These are phyloP conservation scores for Tricholoma flavovirens DNA, from an alignment of 768 basidiomycete genomes.

Conservation along the genomic window DNA sequence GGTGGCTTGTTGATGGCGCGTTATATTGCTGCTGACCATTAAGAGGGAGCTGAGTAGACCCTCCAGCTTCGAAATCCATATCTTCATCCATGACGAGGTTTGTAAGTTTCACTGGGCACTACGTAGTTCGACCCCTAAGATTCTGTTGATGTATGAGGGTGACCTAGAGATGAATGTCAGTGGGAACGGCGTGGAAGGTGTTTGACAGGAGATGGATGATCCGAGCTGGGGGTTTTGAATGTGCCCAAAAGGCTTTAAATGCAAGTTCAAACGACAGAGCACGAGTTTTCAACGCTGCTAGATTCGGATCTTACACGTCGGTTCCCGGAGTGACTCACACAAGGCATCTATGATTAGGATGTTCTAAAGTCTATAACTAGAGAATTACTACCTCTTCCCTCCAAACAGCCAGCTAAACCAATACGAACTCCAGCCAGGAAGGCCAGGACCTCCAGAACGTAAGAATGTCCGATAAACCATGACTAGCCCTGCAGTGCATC, in stretches of 20 bases:
- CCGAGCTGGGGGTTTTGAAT: slow-evolving; percentile 11
- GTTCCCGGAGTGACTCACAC: slow-evolving; percentile 23
- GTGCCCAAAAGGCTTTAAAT: slow-evolving; percentile 16
- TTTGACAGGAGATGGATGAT: slow-evolving; percentile 20
- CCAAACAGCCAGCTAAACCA: slow-evolving; percentile 69
- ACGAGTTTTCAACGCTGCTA: slow-evolving; percentile 27
- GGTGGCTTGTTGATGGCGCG: slow-evolving; percentile 16
- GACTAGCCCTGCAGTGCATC: slow-evolving; percentile 65
- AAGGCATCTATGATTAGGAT: not conserved
- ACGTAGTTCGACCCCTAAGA: slow-evolving; percentile 7
- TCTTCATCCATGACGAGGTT: slow-evolving; percentile 63
- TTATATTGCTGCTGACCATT: slow-evolving; percentile 28
- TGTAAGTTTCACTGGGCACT: not conserved
- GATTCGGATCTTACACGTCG: slow-evolving; percentile 44
- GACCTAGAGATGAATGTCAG: not conserved
- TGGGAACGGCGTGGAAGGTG: slow-evolving; percentile 5
- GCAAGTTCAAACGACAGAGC: slow-evolving; percentile 16
- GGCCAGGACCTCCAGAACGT: slow-evolving; percentile 50
- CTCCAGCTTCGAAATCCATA: slow-evolving; percentile 56
- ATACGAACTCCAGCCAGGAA: slow-evolving; percentile 49
- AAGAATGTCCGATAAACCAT: slow-evolving; percentile 65
- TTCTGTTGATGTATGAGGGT: slow-evolving; percentile 3
- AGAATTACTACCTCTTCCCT: slow-evolving; percentile 37
- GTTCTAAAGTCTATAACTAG: slow-evolving; percentile 9
- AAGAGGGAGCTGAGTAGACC: slow-evolving; percentile 30